A percentile compares a stretch with the other conserved stretches of the same genome.
Evolutionary conservation across 768 basidiomycete genomes (phyloP).

Genomic region (Tremella mesenterica): DNA sequence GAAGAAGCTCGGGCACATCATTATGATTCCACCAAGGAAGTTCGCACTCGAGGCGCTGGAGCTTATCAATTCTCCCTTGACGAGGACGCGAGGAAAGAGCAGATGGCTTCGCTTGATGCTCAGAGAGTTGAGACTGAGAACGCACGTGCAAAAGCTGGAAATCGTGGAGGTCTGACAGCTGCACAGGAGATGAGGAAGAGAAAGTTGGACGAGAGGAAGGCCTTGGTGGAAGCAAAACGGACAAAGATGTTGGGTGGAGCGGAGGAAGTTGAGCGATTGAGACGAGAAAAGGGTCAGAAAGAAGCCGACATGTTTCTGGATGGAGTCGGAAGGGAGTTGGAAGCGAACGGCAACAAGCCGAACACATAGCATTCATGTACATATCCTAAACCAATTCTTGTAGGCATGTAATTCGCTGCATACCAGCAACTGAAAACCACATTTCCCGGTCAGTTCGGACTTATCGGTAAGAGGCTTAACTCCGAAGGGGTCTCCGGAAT

Average conservation of each 20-base stretch:
- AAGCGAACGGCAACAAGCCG: not conserved
- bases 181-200: conserved; percentile 31
- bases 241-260: conserved; percentile 32
- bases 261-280: conserved; percentile 22
- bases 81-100: conserved; percentile 62
- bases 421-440: too few species aligned
- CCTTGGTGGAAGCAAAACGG: conserved; percentile 37
- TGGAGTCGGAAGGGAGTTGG: conserved; percentile 20
- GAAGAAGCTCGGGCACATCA: conserved; percentile 67
- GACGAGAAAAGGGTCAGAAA: conserved; percentile 17
- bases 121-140: conserved; percentile 64
- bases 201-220: conserved; percentile 36
- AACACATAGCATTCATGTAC: too few species aligned
- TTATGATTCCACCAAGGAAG: conserved; percentile 71
- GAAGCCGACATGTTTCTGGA: conserved; percentile 31
- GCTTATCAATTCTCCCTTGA: conserved; percentile 87
- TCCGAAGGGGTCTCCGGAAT: not conserved
- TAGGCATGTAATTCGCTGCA: too few species aligned
- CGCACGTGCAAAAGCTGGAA: conserved; percentile 56
- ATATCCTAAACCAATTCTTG: too few species aligned
- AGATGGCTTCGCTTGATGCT: conserved; percentile 72
- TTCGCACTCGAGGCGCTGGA: conserved; percentile 78
- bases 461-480: too few species aligned
- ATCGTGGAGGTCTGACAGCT: conserved; percentile 36
- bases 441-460: too few species aligned